Evolutionary conservation across 2,329 filamentous ascomycete species (phyloP).

Genomic region (Claviceps sp.): DNA sequence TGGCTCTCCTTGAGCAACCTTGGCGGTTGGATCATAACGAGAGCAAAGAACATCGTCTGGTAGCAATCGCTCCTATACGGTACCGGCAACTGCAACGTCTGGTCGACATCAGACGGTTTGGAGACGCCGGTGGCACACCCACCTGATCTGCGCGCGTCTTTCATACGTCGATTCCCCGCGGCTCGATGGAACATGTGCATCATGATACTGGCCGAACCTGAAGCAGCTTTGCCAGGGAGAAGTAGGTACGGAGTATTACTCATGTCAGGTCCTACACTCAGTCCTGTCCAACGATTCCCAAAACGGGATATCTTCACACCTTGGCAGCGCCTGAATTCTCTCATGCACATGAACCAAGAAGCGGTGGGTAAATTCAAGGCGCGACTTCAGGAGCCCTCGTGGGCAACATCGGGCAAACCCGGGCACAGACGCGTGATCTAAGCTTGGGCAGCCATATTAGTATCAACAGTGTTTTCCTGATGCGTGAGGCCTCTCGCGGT

Average conservation of each 20-base stretch:
- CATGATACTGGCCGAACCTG: not conserved
- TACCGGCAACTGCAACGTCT: not conserved
- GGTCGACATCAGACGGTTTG: not conserved
- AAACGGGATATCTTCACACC: not conserved
- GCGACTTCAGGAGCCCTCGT: slow-evolving; percentile 1
- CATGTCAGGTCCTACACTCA: not conserved
- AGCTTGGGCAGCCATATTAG: slow-evolving; percentile 3
- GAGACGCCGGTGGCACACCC: not conserved
- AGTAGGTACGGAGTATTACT: not conserved
- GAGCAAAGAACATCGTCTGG: not conserved
- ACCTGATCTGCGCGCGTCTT: slow-evolving; percentile 3
- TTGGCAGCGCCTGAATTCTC: not conserved
- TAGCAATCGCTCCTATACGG: not conserved
- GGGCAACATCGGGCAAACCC: slow-evolving; percentile 1
- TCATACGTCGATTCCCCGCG: slow-evolving; percentile 1
- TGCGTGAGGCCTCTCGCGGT: not conserved
- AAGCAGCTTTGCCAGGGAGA: not conserved
- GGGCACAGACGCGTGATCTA: not conserved
- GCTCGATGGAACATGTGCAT: slow-evolving; percentile 1
- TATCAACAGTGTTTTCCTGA: not conserved
- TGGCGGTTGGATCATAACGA: not conserved
- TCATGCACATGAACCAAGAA: not conserved
- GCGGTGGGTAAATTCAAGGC: not conserved
- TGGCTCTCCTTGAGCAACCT: not conserved
- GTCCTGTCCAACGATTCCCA: too few relatives aligned